Evolutionary conservation across 352 stramenopile genomes (phyloP), one percentile per base, ranked within the genome.

Genomic region (Pythium vanterpoolii): DNA sequence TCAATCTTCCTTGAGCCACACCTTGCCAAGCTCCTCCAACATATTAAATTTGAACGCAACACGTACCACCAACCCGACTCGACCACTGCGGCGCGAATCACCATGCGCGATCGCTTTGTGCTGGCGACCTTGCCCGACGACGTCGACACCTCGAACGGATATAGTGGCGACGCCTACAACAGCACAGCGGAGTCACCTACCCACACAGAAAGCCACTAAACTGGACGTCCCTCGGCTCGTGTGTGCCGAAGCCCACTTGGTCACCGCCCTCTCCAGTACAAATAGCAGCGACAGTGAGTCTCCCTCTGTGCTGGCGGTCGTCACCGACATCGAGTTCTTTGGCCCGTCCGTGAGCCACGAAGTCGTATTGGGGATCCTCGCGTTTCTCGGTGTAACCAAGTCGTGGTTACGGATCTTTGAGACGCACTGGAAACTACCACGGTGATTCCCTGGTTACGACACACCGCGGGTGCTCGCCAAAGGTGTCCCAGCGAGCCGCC

Each of bases 401-500:
- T 5, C 34, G 11, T 60, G 47, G 47, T 23, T 56, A 14, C 13
- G n/a, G 2, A 42, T 64, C 16, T 68, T 68, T 24, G 36, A 53
- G 33, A 53, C 23, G 11, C 40, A 64, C 40, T 47, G 63, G 48
- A 57, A 64, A 27, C 54, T 64, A 33, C 61, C 54, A 1, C 8
- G 60, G 0, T 23, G 27, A 0, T 68, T 68, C 33, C 54, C 61
- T 14, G 54, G 47, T n/a, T 31, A 4, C 16, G 18, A 53, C 0
- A 9, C 23, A 1, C 58, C 58, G 23, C 48, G 24, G 1, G 11
- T 45, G 24, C 36, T 65, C 38, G 42, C 40, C 39, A 58, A 59
- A 24, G 75, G 75, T 1, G 42, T 84, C 2, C 65, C 71, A 6
- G 71, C 74, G 18, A 66, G 65, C 21, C 68, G 72, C 34, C 71